Base-by-base conservation (phyloP, 2,329 filamentous ascomycete species). In the Aspergillus vadensis region DNA sequence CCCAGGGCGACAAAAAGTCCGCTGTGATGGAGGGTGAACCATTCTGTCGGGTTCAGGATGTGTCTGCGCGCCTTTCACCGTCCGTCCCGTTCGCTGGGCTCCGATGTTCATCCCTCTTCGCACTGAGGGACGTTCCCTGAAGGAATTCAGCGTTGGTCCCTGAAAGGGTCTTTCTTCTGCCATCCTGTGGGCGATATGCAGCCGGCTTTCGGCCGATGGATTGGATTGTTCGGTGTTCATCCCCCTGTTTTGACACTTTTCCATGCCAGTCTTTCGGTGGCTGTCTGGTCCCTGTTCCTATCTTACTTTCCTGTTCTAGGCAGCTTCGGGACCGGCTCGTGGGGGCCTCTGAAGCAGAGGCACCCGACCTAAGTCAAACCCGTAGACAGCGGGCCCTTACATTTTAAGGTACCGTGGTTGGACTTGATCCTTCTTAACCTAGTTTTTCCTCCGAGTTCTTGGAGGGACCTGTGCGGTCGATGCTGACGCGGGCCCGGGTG, bases 11-110 rank as follows among this genome's bases (percentile, higher is more conserved):
- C 25, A 21, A 44, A 55, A 47, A 12, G 21, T 65, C 55, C 60
- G 63, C 68, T 68, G 56, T 48, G 61, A 65, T 65, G 64, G 65
- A 66, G 68, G 66, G 65, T 66, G 68, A 69, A 62, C 73, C 73
- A 68, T 36, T 67, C 64, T 67, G 60, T 65, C 69, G 71, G 73
- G 71, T 64, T 56, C 47, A 58, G 36, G 63, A 62, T 63, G 58
- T 66, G 63, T 63, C 32, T 36, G 32, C 10, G 14, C 63, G 39
- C 38, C 48, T 27, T 25, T 48, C 32, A 36, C 43, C 47, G 58
- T 49, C 50, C 52, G 23, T 51, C 53, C 41, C 21, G 30, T 14
- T 36, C 39, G 7, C 53, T 55, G 39, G 30, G 38, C 52, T 17
- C n/a, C 25, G 21, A 30, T 55, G 17, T 14, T 27, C 30, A 14